Percentiles rank a stretch among this genome's conserved stretches.
These are phyloP conservation scores for Botrytis squamosa DNA, from an alignment of 2,329 filamentous ascomycete species.

Conservation along the genomic window DNA sequence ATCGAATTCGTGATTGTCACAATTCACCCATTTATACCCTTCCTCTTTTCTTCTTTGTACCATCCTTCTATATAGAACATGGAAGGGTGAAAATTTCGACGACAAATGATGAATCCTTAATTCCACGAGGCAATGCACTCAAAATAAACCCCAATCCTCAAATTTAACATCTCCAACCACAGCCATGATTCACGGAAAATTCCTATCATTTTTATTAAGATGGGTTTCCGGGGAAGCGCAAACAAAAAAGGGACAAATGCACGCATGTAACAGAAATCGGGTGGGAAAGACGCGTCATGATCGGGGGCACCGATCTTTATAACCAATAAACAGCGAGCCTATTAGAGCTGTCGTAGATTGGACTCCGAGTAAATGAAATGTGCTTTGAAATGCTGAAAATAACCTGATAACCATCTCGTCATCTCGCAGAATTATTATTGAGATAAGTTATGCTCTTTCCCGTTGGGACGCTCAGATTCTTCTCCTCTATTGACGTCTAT, in stretches of 20 bases:
- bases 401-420: neutral
- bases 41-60: slow-evolving; percentile 2
- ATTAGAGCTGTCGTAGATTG: neutral
- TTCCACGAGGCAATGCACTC: neutral
- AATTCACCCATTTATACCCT: slow-evolving; percentile 1
- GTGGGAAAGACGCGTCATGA: neutral
- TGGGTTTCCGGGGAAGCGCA: neutral
- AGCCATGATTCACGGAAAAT: neutral
- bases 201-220: neutral
- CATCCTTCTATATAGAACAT: slow-evolving; percentile 1
- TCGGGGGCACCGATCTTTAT: neutral
- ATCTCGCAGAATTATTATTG: slow-evolving; percentile 16
- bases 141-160: neutral
- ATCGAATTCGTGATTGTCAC: slow-evolving; percentile 12
- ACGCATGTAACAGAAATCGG: neutral
- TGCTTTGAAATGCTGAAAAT: slow-evolving; percentile 3
- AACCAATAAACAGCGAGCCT: slow-evolving; percentile 4
- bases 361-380: slow-evolving; percentile 1
- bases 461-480: slow-evolving; percentile 24
- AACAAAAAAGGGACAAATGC: neutral
- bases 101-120: neutral
- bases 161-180: neutral
- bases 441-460: slow-evolving; percentile 23
- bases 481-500: slow-evolving; percentile 35
- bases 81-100: neutral